Conservation (phyloP, 2,329 filamentous ascomycete species). For the Sporothrix humicola region DNA sequence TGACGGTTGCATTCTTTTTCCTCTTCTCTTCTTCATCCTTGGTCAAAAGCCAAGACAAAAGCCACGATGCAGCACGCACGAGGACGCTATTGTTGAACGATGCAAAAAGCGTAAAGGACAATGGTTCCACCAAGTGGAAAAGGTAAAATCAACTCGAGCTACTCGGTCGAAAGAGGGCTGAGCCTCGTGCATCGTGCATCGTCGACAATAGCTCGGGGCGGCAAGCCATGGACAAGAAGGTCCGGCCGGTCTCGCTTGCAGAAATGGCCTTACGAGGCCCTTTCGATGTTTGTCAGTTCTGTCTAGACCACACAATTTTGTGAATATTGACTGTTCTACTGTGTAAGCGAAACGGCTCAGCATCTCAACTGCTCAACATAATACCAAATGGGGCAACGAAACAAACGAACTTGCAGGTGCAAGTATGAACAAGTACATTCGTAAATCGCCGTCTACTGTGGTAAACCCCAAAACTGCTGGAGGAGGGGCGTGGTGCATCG, state of each 20-base stretch:
- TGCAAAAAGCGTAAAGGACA: background rate
- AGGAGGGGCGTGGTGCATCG: background rate
- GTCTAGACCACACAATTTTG: too few species aligned
- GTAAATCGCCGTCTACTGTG: background rate
- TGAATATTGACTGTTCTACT: background rate
- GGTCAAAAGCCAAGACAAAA: background rate
- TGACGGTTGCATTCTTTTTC: background rate
- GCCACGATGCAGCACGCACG: background rate
- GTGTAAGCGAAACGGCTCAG: background rate
- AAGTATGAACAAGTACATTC: background rate
- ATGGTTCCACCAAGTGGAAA: background rate
- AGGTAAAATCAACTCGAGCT: background rate
- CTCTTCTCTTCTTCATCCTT: background rate
- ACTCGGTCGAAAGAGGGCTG: background rate
- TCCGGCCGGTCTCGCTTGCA: background rate
- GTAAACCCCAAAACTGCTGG: background rate
- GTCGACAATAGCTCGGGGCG: background rate
- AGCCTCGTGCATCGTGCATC: background rate
- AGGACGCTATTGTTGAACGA: background rate
- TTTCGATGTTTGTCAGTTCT: too few species aligned
- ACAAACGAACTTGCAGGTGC: background rate
- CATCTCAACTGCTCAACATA: background rate
- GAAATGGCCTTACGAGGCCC: too few species aligned
- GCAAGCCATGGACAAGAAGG: background rate
- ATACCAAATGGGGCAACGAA: constrained; percentile 14